Conservation (phyloP, 192 early-diverging fungal genomes). For the Coemansia sp. region DNA sequence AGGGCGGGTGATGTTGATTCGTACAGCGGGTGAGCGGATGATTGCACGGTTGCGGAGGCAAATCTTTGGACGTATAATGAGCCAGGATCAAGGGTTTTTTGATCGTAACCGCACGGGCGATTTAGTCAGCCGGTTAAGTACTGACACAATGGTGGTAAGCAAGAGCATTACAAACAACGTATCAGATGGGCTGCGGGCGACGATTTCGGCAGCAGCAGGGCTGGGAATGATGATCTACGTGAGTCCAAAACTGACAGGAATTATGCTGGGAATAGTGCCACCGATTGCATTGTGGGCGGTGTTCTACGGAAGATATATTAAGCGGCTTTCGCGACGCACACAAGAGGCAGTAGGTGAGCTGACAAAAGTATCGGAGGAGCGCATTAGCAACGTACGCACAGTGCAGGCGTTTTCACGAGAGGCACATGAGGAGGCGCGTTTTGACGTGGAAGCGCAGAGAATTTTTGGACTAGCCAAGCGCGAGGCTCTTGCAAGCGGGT, state of each 20-base stretch:
- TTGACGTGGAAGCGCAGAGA: slow-evolving; percentile 36
- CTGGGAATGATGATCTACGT: slow-evolving; percentile 69
- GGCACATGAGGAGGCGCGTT: slow-evolving; percentile 33
- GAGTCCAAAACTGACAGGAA: slow-evolving; percentile 63
- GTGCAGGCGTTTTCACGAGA: slow-evolving; percentile 57
- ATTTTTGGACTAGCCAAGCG: slow-evolving; percentile 47
- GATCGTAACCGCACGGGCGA: slow-evolving; percentile 68
- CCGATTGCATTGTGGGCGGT: slow-evolving; percentile 69
- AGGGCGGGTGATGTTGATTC: slow-evolving; percentile 60
- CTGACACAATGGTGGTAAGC: slow-evolving; percentile 74
- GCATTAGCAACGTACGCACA: slow-evolving; percentile 55
- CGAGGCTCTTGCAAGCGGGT: slow-evolving; percentile 59
- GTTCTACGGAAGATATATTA: slow-evolving; percentile 66
- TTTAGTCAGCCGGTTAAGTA: slow-evolving; percentile 73
- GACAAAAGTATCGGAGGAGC: slow-evolving; percentile 69
- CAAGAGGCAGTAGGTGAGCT: slow-evolving; percentile 66
- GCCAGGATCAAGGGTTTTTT: slow-evolving; percentile 64
- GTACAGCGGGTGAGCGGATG: slow-evolving; percentile 61
- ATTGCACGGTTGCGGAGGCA: slow-evolving; percentile 54
- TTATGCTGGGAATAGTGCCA: slow-evolving; percentile 74
- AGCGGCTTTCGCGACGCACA: slow-evolving; percentile 60
- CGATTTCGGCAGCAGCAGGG: slow-evolving; percentile 60
- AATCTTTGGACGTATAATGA: slow-evolving; percentile 58
- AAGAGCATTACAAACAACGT: slow-evolving; percentile 74
- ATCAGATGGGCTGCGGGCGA: slow-evolving; percentile 66